A percentile compares a stretch with the other conserved stretches of the same genome.
Conservation (phyloP, 2,329 filamentous ascomycete genomes). For the Arthrobotrys entomopaga region DNA sequence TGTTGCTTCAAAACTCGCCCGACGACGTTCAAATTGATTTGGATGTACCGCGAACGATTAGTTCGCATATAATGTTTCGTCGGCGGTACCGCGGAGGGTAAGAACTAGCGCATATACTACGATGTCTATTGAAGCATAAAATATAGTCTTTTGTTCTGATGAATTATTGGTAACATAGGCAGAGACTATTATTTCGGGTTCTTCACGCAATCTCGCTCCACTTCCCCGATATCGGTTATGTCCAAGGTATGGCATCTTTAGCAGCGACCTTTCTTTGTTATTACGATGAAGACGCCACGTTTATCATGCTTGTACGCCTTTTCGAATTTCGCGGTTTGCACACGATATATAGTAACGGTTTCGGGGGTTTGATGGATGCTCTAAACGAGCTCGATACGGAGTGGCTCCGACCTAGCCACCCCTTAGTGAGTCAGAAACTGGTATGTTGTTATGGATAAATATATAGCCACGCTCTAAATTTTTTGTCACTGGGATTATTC, state of each 20-base stretch:
- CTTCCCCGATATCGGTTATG: constrained; percentile 90
- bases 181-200: constrained; percentile 89
- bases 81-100: constrained; percentile 84
- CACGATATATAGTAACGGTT: constrained; percentile 82
- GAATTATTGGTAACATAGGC: constrained; percentile 15
- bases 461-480: not conserved
- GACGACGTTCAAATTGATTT: constrained; percentile 98
- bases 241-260: constrained; percentile 95
- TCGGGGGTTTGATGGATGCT: constrained; percentile 85
- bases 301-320: constrained; percentile 94
- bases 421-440: constrained; percentile 76
- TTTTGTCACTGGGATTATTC: not conserved
- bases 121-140: constrained; percentile 36
- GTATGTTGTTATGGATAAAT: constrained; percentile 66
- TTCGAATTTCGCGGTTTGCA: constrained; percentile 90
- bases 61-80: constrained; percentile 96
- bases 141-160: not conserved
- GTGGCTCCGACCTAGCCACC: constrained; percentile 80
- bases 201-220: constrained; percentile 91
- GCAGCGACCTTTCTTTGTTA: constrained; percentile 94
- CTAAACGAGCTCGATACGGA: constrained; percentile 83
- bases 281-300: constrained; percentile 92
- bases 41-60: constrained; percentile 94
- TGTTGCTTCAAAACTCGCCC: constrained; percentile 78
- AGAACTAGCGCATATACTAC: constrained; percentile 46